A percentile compares a stretch with the other conserved stretches of the same genome.
phyloP scores from a whole-genome alignment of 208 protist species.

The Lotmaria passim region DNA sequence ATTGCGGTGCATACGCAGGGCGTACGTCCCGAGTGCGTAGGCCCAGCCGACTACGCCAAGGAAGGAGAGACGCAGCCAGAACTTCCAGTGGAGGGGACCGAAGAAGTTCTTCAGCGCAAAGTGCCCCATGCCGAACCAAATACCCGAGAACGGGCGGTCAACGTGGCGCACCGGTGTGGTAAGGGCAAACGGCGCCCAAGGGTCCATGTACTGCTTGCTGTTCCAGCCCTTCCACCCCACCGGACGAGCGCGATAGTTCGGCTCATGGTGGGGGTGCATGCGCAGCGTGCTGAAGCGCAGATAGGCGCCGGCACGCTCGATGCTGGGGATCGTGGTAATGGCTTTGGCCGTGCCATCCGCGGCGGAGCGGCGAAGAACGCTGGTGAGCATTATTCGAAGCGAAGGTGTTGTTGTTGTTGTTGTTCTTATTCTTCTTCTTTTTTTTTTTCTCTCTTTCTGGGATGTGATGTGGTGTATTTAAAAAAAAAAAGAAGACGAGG shows the following conservation, averaged over 20 bases:
- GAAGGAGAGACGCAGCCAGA: slow-evolving; percentile 61
- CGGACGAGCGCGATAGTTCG: slow-evolving; percentile 78
- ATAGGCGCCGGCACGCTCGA: slow-evolving; percentile 74
- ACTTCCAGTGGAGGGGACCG: slow-evolving; percentile 72
- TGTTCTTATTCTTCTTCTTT: not conserved
- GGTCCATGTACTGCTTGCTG: slow-evolving; percentile 70
- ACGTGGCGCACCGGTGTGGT: slow-evolving; percentile 76
- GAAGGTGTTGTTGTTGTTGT: slow-evolving; percentile 1
- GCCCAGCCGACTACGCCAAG: slow-evolving; percentile 56
- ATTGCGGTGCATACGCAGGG: slow-evolving; percentile 83
- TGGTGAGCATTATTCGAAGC: slow-evolving; percentile 71
- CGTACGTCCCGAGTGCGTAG: slow-evolving; percentile 56
- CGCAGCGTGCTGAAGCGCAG: slow-evolving; percentile 82
- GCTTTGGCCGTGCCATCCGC: slow-evolving; percentile 41
- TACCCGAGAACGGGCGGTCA: slow-evolving; percentile 59
- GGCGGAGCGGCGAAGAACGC: slow-evolving; percentile 61
- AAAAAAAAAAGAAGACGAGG: too few relatives aligned
- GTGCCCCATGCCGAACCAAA: slow-evolving; percentile 87
- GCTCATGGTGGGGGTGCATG: slow-evolving; percentile 72
- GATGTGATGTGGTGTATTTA: too few relatives aligned
- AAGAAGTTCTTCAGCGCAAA: slow-evolving; percentile 87
- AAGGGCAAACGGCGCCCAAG: slow-evolving; percentile 68
- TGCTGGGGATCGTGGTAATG: slow-evolving; percentile 61
- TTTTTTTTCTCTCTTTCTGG: slow-evolving; percentile 11
- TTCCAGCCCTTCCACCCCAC: slow-evolving; percentile 83